A percentile compares a stretch with the other conserved stretches of the same genome.
Evolutionary conservation across 805 yeast genomes (phyloP).

Genomic region (Monosporozyma unispora): DNA sequence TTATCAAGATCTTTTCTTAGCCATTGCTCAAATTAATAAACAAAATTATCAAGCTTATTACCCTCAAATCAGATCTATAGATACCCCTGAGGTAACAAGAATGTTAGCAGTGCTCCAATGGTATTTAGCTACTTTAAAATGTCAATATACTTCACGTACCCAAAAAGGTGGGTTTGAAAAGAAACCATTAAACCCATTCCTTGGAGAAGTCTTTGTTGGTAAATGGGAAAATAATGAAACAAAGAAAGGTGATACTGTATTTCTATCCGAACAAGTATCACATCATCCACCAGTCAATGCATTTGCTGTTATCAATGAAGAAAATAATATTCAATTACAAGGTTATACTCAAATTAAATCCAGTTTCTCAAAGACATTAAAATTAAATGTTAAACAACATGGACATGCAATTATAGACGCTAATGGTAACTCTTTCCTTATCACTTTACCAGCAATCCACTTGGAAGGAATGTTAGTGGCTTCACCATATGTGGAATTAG

Average conservation of each 20-base stretch:
- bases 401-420: constrained; percentile 79
- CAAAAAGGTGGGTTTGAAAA: constrained; percentile 89
- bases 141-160: constrained; percentile 88
- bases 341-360: constrained; percentile 90
- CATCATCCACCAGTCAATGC: constrained; percentile 98
- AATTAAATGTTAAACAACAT: constrained; percentile 78
- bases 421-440: constrained; percentile 57
- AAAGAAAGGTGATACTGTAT: constrained; percentile 60
- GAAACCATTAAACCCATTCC: constrained; percentile 92
- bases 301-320: constrained; percentile 67
- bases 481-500: constrained; percentile 89
- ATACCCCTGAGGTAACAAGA: constrained; percentile 40
- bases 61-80: constrained; percentile 33
- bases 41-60: constrained; percentile 13
- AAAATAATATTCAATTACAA: constrained; percentile 57
- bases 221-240: constrained; percentile 61
- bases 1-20: constrained; percentile 74
- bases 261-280: constrained; percentile 86
- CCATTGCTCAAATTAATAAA: constrained; percentile 43
- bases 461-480: constrained; percentile 88
- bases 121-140: constrained; percentile 84
- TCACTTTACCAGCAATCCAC: constrained; percentile 88
- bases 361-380: constrained; percentile 61
- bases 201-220: constrained; percentile 91
- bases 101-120: constrained; percentile 77